These are phyloP conservation scores for Oidiodendron maius DNA, from an alignment of 495 filamentous ascomycete species.

Conservation along the genomic window DNA sequence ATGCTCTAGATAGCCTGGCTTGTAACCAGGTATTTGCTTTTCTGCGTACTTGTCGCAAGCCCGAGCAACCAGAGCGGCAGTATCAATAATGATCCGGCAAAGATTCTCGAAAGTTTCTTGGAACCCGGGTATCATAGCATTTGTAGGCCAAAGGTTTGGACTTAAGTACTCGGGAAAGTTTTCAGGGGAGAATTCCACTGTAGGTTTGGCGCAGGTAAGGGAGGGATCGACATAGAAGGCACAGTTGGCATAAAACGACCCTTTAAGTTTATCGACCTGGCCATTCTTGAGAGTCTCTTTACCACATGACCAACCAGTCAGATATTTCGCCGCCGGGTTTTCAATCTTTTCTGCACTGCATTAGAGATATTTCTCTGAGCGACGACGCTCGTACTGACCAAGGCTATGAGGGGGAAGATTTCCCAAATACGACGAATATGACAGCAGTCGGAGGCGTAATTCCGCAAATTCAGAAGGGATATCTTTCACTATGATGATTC, in stretches of 20 bases:
- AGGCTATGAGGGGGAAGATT: conserved; percentile 70
- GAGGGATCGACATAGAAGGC: conserved; percentile 75
- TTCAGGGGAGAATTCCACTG: conserved; percentile 50
- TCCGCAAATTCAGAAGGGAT: conserved; percentile 62
- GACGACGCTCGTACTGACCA: conserved; percentile 35
- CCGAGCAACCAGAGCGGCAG: conserved; percentile 75
- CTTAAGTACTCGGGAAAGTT: conserved; percentile 53
- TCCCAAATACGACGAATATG: conserved; percentile 83
- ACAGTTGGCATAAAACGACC: conserved; percentile 95
- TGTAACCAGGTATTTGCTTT: conserved; percentile 69
- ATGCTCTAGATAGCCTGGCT: conserved; percentile 70
- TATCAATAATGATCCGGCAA: conserved; percentile 81
- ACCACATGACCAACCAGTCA: conserved; percentile 74
- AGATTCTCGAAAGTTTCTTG: conserved; percentile 63
- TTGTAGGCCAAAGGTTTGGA: conserved; percentile 78
- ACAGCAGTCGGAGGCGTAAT: conserved; percentile 69
- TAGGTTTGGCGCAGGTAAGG: conserved; percentile 52
- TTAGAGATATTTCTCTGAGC: not conserved
- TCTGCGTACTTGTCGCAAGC: conserved; percentile 85
- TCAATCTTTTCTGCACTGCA: conserved; percentile 50
- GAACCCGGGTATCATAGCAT: conserved; percentile 66
- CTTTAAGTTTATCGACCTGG: conserved; percentile 87
- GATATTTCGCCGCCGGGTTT: conserved; percentile 54
- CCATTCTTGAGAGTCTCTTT: conserved; percentile 92
- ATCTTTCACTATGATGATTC: conserved; percentile 87